Percentiles rank a stretch among this genome's conserved stretches.
phyloP scores from a whole-genome alignment of 1,139 yeast genomes.

The Kodamaea ohmeri region DNA sequence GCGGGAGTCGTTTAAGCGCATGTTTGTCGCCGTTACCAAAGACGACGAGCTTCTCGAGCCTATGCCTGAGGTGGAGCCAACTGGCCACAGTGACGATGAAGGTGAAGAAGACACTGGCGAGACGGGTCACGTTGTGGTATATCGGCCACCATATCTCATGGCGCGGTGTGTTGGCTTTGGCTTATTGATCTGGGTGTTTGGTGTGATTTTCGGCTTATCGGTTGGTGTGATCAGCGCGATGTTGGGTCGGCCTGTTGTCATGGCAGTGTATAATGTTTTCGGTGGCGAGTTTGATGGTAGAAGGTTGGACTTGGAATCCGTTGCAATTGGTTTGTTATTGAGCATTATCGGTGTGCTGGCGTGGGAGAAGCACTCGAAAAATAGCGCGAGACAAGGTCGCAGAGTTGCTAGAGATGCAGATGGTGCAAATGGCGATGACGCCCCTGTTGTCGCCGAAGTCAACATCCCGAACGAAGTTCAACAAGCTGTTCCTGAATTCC shows the following conservation, averaged over 20 bases:
- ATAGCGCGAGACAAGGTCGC: too few species aligned
- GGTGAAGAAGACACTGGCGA: conserved; percentile 49
- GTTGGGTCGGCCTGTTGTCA: conserved; percentile 40
- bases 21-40: conserved; percentile 81
- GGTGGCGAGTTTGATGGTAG: conserved; percentile 6
- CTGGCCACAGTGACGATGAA: conserved; percentile 8
- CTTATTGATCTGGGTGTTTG: conserved; percentile 65
- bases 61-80: conserved; percentile 2
- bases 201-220: conserved; percentile 48
- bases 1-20: conserved; percentile 54
- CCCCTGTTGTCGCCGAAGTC: neutral
- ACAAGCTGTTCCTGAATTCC: too few species aligned
- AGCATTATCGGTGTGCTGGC: neutral
- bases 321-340: conserved; percentile 9
- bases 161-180: conserved; percentile 56
- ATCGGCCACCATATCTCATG: conserved; percentile 79
- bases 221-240: conserved; percentile 33
- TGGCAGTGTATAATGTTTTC: conserved; percentile 10
- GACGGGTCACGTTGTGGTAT: conserved; percentile 67
- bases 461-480: too few species aligned
- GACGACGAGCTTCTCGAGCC: conserved; percentile 59
- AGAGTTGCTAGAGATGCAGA: too few species aligned
- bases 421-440: too few species aligned
- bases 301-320: conserved; percentile 21
- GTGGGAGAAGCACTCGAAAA: neutral